Evolutionary conservation across 805 yeast genomes (phyloP).

Genomic region (Wickerhamomyces pijperi): DNA sequence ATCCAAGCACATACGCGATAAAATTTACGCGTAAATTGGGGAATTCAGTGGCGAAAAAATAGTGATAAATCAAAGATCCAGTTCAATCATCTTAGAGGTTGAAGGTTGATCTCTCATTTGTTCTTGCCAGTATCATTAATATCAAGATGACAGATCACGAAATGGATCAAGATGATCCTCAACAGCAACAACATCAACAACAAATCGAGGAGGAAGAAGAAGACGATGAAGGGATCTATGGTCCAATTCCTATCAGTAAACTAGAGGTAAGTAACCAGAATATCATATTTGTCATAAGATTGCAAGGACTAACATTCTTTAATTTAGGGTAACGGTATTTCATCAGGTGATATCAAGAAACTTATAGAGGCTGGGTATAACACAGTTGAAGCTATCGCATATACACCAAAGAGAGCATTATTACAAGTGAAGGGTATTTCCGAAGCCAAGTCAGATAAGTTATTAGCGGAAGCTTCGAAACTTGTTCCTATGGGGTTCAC

Average conservation of each 20-base stretch:
- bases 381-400: conserved; percentile 85
- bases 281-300: too few relatives aligned
- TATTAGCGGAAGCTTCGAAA: conserved; percentile 73
- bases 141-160: not conserved
- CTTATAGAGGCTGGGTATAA: conserved; percentile 74
- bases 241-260: conserved; percentile 44
- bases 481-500: conserved; percentile 94
- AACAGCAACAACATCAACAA: conserved; percentile 4
- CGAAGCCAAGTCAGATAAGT: conserved; percentile 86
- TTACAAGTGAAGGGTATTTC: conserved; percentile 82
- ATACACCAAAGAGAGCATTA: conserved; percentile 61
- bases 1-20: not conserved
- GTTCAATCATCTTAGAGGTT: too few relatives aligned
- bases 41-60: too few relatives aligned
- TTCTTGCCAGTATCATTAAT: too few relatives aligned
- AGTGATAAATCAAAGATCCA: too few relatives aligned
- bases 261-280: conserved; percentile 24
- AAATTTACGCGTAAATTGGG: too few relatives aligned
- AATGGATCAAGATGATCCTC: conserved; percentile 3
- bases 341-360: conserved; percentile 66
- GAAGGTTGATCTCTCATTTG: too few relatives aligned
- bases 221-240: conserved; percentile 44
- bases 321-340: conserved; percentile 70
- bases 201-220: conserved; percentile 20
- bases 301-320: conserved; percentile 2